Evolutionary conservation across 192 early-diverging fungal species (phyloP), one percentile per base, ranked within the genome.

Genomic region (Backusella tuberculispora): DNA sequence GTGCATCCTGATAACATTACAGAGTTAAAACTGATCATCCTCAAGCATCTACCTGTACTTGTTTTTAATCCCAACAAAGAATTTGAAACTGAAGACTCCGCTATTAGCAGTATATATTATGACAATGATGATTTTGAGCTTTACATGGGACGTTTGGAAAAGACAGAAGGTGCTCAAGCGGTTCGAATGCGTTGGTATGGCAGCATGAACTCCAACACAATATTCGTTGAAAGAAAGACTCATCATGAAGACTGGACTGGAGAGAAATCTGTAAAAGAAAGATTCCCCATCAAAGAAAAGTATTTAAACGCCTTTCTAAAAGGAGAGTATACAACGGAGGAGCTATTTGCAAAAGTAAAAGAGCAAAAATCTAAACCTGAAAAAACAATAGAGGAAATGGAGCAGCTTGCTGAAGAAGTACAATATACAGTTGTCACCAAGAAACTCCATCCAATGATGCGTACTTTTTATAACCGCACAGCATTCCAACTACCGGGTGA

Each of bases 401-500:
- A 85, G 47, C 85, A 82, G 42, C 88, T 99, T 45, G 83, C 92
- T 4, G 77, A 80, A 15, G 94, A 98, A 75, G 89, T 97, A 45
- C 92, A 92, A 65, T 80, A 87, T 37, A 87, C 88, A 47, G 88
- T 97, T 13, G 66, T 86, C 6, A 85, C 88, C 6, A 95, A 93
- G 77, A 86, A 88, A 26, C 86, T 98, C 45, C 83, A 87, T 42
- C 98, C 98, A 56, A 86, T 93, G 7, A 84, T 98, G 76, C 92
- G 97, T 41, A 95, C 96, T 1, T 97, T 97, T 80, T 99, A 99
- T 86, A 98, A 98, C 79, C 92, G 98, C 74, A 98, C 96, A 34
- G 98, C 98, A n/a, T 99, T 99, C 87, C 98, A 99, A 84, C 80
- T 99, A 37, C 98, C 98, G 7, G 98, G 95, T 47, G 98, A 99